These are phyloP conservation scores for Diaporthe sp. DNA, from an alignment of 2,329 filamentous ascomycete genomes.

Conservation along the genomic window DNA sequence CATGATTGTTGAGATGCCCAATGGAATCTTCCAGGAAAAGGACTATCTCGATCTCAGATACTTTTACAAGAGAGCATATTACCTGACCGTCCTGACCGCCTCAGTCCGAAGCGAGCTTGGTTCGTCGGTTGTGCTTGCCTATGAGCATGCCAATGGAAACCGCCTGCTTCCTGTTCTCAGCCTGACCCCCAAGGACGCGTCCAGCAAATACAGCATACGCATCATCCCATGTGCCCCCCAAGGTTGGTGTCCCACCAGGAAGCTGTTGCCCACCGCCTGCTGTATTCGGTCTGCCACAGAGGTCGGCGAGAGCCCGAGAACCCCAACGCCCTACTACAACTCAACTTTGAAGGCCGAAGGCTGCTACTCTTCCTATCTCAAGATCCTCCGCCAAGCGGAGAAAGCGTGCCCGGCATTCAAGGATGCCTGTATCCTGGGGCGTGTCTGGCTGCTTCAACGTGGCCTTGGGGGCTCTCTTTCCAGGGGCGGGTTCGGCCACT, in stretches of 20 bases:
- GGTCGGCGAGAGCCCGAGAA: slow-evolving; percentile 48
- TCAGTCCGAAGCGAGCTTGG: slow-evolving; percentile 70
- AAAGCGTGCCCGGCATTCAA: slow-evolving; percentile 78
- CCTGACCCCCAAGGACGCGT: slow-evolving; percentile 44
- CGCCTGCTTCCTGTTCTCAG: slow-evolving; percentile 76
- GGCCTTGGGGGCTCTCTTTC: slow-evolving; percentile 78
- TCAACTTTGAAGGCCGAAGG: slow-evolving; percentile 83
- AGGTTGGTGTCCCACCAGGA: slow-evolving; percentile 75
- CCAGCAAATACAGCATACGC: slow-evolving; percentile 67
- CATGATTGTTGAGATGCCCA: slow-evolving; percentile 88
- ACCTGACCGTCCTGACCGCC: slow-evolving; percentile 82
- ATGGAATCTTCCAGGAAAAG: slow-evolving; percentile 86
- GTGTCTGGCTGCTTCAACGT: slow-evolving; percentile 89
- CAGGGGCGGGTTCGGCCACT: slow-evolving; percentile 88
- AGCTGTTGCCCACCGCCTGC: slow-evolving; percentile 76
- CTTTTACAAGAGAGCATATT: slow-evolving; percentile 95
- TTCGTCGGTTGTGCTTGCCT: slow-evolving; percentile 67
- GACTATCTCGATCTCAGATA: slow-evolving; percentile 94
- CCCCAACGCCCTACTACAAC: slow-evolving; percentile 87
- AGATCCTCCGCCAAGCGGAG: slow-evolving; percentile 75
- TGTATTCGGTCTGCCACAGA: slow-evolving; percentile 69
- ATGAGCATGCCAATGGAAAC: slow-evolving; percentile 78
- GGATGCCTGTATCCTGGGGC: slow-evolving; percentile 87
- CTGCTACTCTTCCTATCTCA: slow-evolving; percentile 78
- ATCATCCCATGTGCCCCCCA: slow-evolving; percentile 81